phyloP scores from a whole-genome alignment of 1,139 yeast species.

The Pichia sp. region DNA sequence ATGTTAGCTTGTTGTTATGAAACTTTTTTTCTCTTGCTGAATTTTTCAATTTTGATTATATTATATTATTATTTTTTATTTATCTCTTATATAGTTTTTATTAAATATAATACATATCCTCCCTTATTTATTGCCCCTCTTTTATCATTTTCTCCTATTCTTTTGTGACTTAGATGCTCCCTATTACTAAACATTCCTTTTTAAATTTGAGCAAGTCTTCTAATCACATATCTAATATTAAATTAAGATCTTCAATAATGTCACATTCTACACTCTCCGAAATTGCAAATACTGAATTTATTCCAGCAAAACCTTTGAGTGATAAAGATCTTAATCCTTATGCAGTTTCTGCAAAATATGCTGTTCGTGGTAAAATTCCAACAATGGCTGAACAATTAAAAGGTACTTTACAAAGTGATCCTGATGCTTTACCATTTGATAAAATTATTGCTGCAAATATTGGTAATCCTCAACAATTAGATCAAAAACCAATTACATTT shows the following conservation, averaged over 20 bases:
- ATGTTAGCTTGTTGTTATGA: too few species aligned
- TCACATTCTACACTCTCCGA: conserved; percentile 8
- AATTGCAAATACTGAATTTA: conserved; percentile 15
- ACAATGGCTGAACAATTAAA: conserved; percentile 82
- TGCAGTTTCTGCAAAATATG: conserved; percentile 83
- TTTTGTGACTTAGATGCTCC: too few species aligned
- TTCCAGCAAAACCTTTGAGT: conserved; percentile 29
- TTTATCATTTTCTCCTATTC: too few species aligned
- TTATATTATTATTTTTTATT: too few species aligned
- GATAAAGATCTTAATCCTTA: conserved; percentile 59
- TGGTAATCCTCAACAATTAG: conserved; percentile 96
- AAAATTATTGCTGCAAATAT: conserved; percentile 83
- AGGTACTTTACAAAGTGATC: conserved; percentile 43
- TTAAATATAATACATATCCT: too few species aligned
- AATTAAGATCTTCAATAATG: conserved; percentile 8
- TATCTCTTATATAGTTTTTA: too few species aligned
- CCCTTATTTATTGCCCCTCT: too few species aligned
- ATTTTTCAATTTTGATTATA: too few species aligned
- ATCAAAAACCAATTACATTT: conserved; percentile 91
- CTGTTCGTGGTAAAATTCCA: conserved; percentile 94
- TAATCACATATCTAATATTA: background rate
- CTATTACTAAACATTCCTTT: too few species aligned
- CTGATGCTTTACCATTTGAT: conserved; percentile 66
- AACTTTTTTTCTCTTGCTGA: too few species aligned
- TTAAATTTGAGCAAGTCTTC: too few species aligned